Evolutionary conservation across 352 stramenopile genomes (phyloP).

Genomic region (Phytophthora chlamydospora): DNA sequence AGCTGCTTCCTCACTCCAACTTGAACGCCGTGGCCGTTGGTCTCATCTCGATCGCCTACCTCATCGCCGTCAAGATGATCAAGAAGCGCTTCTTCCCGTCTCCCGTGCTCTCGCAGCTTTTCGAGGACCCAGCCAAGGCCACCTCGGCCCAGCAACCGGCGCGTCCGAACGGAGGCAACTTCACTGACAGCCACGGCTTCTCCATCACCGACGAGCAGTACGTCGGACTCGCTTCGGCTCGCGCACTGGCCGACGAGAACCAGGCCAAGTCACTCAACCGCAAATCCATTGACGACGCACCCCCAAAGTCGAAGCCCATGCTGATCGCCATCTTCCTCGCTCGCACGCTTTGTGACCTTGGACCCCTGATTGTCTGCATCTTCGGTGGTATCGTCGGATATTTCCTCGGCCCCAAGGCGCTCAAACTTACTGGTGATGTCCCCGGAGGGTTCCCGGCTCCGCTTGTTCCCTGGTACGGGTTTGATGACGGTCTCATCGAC

Average conservation of each 20-base stretch:
- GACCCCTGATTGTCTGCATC: slow-evolving; percentile 70
- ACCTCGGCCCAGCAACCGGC: background rate
- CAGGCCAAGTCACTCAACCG: slow-evolving; percentile 12
- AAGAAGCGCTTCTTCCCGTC: slow-evolving; percentile 35
- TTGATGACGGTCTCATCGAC: slow-evolving; percentile 45
- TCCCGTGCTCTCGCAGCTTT: slow-evolving; percentile 15
- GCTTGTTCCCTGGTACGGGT: slow-evolving; percentile 50
- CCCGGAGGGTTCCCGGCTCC: slow-evolving; percentile 58
- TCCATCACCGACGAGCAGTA: slow-evolving; percentile 54
- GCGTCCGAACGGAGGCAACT: background rate
- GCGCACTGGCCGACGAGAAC: slow-evolving; percentile 5
- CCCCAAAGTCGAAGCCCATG: slow-evolving; percentile 6
- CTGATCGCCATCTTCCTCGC: slow-evolving; percentile 37
- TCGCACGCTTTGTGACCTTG: slow-evolving; percentile 52
- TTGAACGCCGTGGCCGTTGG: slow-evolving; percentile 66
- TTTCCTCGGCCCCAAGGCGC: slow-evolving; percentile 47
- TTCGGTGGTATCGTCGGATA: slow-evolving; percentile 55
- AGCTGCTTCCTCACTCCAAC: slow-evolving; percentile 64
- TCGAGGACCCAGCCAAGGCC: slow-evolving; percentile 6
- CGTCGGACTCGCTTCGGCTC: slow-evolving; percentile 9
- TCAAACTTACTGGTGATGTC: slow-evolving; percentile 72
- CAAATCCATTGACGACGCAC: slow-evolving; percentile 18
- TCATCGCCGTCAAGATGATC: slow-evolving; percentile 24
- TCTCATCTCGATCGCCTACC: slow-evolving; percentile 25
- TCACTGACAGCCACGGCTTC: slow-evolving; percentile 36